phyloP scores from a whole-genome alignment of 2,329 filamentous ascomycete genomes.

The Leptoxyphium fumago region DNA sequence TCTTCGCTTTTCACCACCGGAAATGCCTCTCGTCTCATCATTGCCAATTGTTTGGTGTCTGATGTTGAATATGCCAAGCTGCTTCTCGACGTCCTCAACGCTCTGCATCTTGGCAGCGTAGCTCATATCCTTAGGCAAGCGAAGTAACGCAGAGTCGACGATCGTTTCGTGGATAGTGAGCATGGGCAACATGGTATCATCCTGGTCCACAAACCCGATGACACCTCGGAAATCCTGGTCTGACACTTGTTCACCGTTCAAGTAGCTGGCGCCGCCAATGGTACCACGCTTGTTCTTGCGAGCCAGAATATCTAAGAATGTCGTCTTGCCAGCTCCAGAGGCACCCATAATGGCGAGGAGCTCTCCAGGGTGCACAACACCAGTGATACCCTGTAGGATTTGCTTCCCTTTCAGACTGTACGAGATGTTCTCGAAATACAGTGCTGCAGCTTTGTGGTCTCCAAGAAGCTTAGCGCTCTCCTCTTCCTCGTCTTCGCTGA shows the following conservation, averaged over 20 bases:
- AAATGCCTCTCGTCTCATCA: slow-evolving; percentile 91
- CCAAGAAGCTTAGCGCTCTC: slow-evolving; percentile 74
- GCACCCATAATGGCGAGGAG: slow-evolving; percentile 96
- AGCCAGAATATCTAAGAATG: slow-evolving; percentile 88
- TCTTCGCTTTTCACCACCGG: slow-evolving; percentile 87
- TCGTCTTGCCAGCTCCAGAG: slow-evolving; percentile 93
- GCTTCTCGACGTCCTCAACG: slow-evolving; percentile 84
- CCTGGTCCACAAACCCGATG: slow-evolving; percentile 94
- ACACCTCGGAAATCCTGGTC: slow-evolving; percentile 81
- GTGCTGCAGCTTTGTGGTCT: slow-evolving; percentile 77
- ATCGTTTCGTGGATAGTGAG: slow-evolving; percentile 97
- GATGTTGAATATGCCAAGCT: slow-evolving; percentile 88
- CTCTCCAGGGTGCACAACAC: slow-evolving; percentile 86
- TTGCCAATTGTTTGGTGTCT: slow-evolving; percentile 91
- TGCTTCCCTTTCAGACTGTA: slow-evolving; percentile 79
- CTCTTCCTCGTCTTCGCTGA: slow-evolving; percentile 71
- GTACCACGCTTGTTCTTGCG: slow-evolving; percentile 89
- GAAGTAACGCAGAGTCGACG: slow-evolving; percentile 77
- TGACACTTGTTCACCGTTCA: slow-evolving; percentile 81
- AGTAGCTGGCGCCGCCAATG: slow-evolving; percentile 66
- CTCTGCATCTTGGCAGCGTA: slow-evolving; percentile 75
- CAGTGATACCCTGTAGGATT: slow-evolving; percentile 67
- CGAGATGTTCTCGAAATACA: slow-evolving; percentile 77
- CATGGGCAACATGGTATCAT: slow-evolving; percentile 91
- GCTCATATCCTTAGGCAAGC: slow-evolving; percentile 87